Percentiles rank a stretch among this genome's conserved stretches.
Evolutionary conservation across 257 asterid species (phyloP).

Genomic region (Knoxia roxburghii): DNA sequence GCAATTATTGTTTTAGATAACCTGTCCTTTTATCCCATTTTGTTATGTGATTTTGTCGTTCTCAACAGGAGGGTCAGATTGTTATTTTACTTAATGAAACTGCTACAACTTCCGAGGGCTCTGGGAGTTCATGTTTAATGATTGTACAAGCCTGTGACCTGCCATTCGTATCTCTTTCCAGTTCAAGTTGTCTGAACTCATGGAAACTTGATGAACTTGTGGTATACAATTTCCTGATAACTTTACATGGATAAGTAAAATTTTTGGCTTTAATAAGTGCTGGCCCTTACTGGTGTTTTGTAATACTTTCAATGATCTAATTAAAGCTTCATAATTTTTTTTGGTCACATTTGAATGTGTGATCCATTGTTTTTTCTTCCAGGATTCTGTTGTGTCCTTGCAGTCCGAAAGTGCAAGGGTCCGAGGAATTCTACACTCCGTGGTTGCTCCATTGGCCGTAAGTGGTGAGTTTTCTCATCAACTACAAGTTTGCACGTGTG

Average conservation of each 20-base stretch:
- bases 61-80: conserved; percentile 76
- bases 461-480: conserved; percentile 56
- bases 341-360: conserved; percentile 2
- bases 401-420: conserved; percentile 71
- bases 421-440: conserved; percentile 67
- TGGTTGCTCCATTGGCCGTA: conserved; percentile 85
- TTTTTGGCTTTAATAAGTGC: not conserved
- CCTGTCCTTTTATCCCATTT: conserved; percentile 18
- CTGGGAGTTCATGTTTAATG: conserved; percentile 80
- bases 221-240: conserved; percentile 31
- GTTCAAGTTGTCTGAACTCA: conserved; percentile 33
- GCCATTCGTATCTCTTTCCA: conserved; percentile 64
- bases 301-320: not conserved
- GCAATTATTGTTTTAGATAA: conserved; percentile 17
- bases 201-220: conserved; percentile 61
- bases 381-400: conserved; percentile 54
- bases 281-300: not conserved
- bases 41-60: conserved; percentile 16
- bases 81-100: conserved; percentile 61
- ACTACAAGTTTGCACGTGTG: not conserved
- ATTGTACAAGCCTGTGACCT: conserved; percentile 58
- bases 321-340: not conserved
- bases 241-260: not conserved
- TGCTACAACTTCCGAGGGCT: conserved; percentile 50
- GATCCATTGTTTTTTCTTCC: conserved; percentile 14